Conservation (phyloP, 495 filamentous ascomycete genomes). For the Aspergillus affinis region DNA sequence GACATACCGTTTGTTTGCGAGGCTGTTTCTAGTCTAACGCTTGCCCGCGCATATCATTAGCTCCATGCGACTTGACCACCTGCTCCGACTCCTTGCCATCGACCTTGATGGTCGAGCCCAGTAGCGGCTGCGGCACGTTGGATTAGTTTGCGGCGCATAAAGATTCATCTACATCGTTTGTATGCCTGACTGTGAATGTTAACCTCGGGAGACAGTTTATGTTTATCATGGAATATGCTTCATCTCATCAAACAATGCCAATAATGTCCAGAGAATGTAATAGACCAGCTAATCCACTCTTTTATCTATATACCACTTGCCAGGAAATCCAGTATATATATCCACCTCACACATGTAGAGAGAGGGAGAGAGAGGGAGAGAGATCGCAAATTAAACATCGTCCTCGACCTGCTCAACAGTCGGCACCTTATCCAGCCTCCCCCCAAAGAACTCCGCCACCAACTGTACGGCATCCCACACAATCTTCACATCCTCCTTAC, state of each 20-base stretch:
- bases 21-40: too few relatives aligned
- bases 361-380: too few relatives aligned
- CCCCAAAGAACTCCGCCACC: constrained; percentile 37
- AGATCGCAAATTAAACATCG: constrained; percentile 40
- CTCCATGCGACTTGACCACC: too few relatives aligned
- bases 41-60: too few relatives aligned
- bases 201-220: too few relatives aligned
- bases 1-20: too few relatives aligned
- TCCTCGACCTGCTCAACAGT: constrained; percentile 48
- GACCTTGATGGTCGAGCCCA: constrained; percentile 96
- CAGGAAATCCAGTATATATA: not conserved
- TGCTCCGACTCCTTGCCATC: constrained; percentile 93
- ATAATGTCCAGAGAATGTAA: too few relatives aligned
- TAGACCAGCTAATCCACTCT: not conserved
- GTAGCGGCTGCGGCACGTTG: constrained; percentile 80
- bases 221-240: too few relatives aligned
- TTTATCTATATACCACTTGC: not conserved
- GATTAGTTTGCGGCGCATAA: too few relatives aligned
- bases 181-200: too few relatives aligned
- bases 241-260: too few relatives aligned
- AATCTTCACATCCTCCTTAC: constrained; percentile 49
- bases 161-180: too few relatives aligned
- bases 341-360: not conserved
- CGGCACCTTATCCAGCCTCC: constrained; percentile 43
- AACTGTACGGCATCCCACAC: constrained; percentile 40